Evolutionary conservation across 305 asterid genomes (phyloP), one percentile per base, ranked within the genome.

Genomic region (Galium porrigens): DNA sequence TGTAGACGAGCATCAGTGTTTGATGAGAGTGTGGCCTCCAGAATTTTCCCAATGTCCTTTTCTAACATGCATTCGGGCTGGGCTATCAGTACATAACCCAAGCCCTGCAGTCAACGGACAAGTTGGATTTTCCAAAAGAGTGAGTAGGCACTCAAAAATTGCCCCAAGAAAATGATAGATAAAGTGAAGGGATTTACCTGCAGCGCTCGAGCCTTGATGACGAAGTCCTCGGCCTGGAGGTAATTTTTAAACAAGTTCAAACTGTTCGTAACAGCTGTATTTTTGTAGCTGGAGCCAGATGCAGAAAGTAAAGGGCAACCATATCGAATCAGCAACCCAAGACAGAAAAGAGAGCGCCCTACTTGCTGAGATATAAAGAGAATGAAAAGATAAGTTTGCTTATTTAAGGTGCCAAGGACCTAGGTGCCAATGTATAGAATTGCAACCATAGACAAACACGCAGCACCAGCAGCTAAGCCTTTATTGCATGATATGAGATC

Each of bases 261-360:
- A 73, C 94, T 88, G 80, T 77, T 80, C 30, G 76, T 72, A 48
- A 85, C 85, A 76, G 85, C 92, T 63, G 81, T 70, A 78, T 64
- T 81, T 67, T 79, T 85, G 70, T 80, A 67, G 82, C 76, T 75
- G 70, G 88, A 83, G 74, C 79, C 78, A 61, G 80, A 79, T 55
- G 81, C 78, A 76, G 74, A 70, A 77, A 85, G 71, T 72, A 87
- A 73, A 64, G 90, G 70, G 78, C 84, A 83, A 58, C 99, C 94
- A 72, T 94, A 94, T 61, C 97, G 97, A 69, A 94, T 85, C 78
- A 94, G 85, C 85, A 94, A 77, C 74, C 99, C 99, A 81, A 94
- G 82, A 79, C 99, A 94, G 80, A 94, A 94, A 74, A 94, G 97
- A 72, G 96, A 94, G 34, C 99, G 86, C 39, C 95, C 95, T 66